Percentiles rank a stretch among this genome's conserved stretches.
Evolutionary conservation across 2,329 filamentous ascomycete species (phyloP).

Genomic region (Phialocephala sp.): DNA sequence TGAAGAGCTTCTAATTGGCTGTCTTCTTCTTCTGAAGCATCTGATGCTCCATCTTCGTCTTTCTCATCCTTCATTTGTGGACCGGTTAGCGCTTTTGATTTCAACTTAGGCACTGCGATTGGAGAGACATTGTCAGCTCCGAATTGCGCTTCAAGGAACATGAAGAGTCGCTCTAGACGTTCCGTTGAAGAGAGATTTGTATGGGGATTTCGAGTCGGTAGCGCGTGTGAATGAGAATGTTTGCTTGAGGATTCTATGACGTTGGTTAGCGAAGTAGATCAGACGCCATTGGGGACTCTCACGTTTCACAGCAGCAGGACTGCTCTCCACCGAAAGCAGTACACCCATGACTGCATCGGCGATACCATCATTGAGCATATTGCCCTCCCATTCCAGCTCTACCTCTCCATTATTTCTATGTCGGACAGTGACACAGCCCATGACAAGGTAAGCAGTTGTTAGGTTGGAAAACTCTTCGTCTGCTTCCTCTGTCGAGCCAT

Average conservation of each 20-base stretch:
- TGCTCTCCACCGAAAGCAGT: constrained; percentile 89
- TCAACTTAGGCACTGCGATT: constrained; percentile 68
- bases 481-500: constrained; percentile 56
- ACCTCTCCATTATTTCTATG: constrained; percentile 80
- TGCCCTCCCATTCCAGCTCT: constrained; percentile 96
- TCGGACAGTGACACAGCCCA: constrained; percentile 88
- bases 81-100: constrained; percentile 44
- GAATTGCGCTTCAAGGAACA: constrained; percentile 98
- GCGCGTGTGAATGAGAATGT: constrained; percentile 57
- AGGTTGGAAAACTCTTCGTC: constrained; percentile 67
- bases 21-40: constrained; percentile 43
- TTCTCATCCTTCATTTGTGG: constrained; percentile 31
- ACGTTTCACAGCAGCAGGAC: constrained; percentile 93
- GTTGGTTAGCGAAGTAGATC: constrained; percentile 27
- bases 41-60: constrained; percentile 36
- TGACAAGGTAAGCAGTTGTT: constrained; percentile 70
- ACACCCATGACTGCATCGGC: constrained; percentile 97
- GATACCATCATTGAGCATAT: constrained; percentile 96
- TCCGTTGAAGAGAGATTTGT: constrained; percentile 73
- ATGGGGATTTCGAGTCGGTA: constrained; percentile 71
- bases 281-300: constrained; percentile 45
- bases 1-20: constrained; percentile 45
- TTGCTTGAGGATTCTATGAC: constrained; percentile 63
- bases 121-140: constrained; percentile 82
- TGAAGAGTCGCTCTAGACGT: constrained; percentile 82